Conservation (phyloP, 2,329 filamentous ascomycete species). For the Trichophyton verrucosum region DNA sequence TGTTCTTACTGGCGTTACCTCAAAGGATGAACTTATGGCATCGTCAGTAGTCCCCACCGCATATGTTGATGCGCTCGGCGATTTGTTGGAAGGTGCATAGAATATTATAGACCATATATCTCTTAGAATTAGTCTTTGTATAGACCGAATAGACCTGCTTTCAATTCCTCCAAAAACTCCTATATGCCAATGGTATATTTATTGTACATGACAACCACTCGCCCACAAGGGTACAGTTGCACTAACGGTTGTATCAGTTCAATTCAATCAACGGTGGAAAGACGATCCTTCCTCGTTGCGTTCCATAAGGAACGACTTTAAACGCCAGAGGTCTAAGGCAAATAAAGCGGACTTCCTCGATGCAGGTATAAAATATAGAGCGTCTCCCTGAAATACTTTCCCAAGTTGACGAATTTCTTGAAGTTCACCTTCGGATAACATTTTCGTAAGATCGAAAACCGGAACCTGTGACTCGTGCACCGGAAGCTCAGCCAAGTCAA, state of each 20-base stretch:
- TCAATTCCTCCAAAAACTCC: background rate
- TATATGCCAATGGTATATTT: background rate
- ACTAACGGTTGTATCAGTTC: background rate
- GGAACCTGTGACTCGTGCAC: slow-evolving; percentile 23
- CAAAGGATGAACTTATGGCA: slow-evolving; percentile 71
- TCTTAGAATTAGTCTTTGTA: background rate
- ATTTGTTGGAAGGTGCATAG: slow-evolving; percentile 41
- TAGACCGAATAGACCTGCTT: background rate
- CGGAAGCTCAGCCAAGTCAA: slow-evolving; percentile 23
- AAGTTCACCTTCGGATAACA: slow-evolving; percentile 23
- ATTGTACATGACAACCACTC: background rate
- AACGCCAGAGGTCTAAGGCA: slow-evolving; percentile 29
- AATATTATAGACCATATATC: background rate
- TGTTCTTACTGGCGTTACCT: slow-evolving; percentile 76
- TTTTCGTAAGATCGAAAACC: slow-evolving; percentile 25
- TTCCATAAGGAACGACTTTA: slow-evolving; percentile 20
- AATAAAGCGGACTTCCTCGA: slow-evolving; percentile 19
- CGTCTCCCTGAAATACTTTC: slow-evolving; percentile 20
- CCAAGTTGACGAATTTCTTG: slow-evolving; percentile 19
- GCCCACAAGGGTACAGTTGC: too few relatives aligned
- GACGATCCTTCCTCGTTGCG: background rate
- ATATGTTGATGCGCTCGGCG: slow-evolving; percentile 74
- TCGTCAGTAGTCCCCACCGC: slow-evolving; percentile 61
- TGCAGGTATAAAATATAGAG: slow-evolving; percentile 27
- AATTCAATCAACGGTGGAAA: background rate